These are phyloP conservation scores for Hibiscus trionum DNA, from an alignment of 345 rosid genomes.

Conservation along the genomic window DNA sequence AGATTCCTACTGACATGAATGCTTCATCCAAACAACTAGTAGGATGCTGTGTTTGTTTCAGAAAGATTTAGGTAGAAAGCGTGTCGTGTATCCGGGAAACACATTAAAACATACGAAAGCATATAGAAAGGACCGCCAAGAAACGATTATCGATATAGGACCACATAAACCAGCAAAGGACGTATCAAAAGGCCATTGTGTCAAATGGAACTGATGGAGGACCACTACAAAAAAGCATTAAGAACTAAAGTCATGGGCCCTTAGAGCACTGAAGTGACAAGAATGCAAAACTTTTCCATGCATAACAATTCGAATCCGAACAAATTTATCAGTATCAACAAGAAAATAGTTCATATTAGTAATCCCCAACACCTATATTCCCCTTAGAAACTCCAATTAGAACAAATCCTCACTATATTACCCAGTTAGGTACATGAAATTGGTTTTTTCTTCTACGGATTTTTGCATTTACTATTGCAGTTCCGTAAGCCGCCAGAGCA, in stretches of 20 bases:
- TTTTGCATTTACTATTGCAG: too few relatives aligned
- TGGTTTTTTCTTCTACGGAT: background rate
- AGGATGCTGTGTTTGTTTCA: slow-evolving; percentile 3
- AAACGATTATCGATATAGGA: slow-evolving; percentile 25
- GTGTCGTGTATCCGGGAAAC: slow-evolving; percentile 6
- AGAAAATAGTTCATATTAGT: background rate
- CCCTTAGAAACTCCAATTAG: background rate
- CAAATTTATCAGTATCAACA: background rate
- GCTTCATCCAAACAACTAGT: slow-evolving; percentile 3
- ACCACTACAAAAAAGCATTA: slow-evolving; percentile 10
- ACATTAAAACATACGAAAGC: background rate
- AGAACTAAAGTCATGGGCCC: slow-evolving; percentile 8
- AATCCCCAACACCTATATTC: slow-evolving; percentile 2
- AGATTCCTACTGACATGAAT: background rate
- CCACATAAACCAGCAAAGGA: slow-evolving; percentile 21
- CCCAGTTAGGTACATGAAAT: background rate
- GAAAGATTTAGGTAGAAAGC: slow-evolving; percentile 13
- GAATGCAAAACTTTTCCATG: slow-evolving; percentile 8
- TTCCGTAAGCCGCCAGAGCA: background rate
- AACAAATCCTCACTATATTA: background rate
- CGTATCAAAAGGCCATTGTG: slow-evolving; percentile 10
- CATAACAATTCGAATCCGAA: background rate
- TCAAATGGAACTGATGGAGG: slow-evolving; percentile 18
- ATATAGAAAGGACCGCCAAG: slow-evolving; percentile 21
- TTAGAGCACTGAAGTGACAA: background rate